Evolutionary conservation across 2,329 filamentous ascomycete genomes (phyloP).

Genomic region (Claviceps paspali): DNA sequence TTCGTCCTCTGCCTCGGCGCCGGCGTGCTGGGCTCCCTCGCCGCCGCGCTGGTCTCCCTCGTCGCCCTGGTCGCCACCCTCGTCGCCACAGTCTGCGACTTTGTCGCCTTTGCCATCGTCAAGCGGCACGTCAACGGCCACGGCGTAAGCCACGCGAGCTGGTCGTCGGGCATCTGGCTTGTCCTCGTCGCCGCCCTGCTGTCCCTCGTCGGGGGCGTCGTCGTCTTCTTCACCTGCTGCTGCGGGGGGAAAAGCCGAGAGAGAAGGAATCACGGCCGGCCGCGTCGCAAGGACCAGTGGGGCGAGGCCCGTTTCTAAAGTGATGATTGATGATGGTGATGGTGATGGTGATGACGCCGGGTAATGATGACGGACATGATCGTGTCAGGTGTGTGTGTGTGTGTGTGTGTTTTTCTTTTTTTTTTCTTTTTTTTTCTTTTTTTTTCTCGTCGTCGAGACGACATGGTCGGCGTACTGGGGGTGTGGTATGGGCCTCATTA

Average conservation of each 20-base stretch:
- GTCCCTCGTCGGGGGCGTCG: slow-evolving; percentile 36
- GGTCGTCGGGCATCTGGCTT: slow-evolving; percentile 42
- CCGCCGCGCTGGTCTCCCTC: slow-evolving; percentile 33
- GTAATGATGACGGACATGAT: no score
- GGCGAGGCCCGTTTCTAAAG: slow-evolving; percentile 8
- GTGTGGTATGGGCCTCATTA: no score
- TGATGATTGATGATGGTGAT: no score
- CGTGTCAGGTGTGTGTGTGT: no score
- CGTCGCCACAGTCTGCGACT: slow-evolving; percentile 38
- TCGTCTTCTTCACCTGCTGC: slow-evolving; percentile 49
- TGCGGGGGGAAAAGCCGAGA: slow-evolving; percentile 30
- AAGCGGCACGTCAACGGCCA: slow-evolving; percentile 37
- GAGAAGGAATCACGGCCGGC: slow-evolving; percentile 11
- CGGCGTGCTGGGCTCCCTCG: slow-evolving; percentile 35
- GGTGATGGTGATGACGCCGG: no score
- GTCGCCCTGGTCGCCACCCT: slow-evolving; percentile 36
- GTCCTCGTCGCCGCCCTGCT: slow-evolving; percentile 39
- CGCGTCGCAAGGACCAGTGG: slow-evolving; percentile 13
- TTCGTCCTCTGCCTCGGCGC: slow-evolving; percentile 39
- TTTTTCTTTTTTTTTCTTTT: no score
- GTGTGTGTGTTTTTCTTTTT: no score
- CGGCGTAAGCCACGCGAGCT: slow-evolving; percentile 29
- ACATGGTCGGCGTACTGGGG: no score
- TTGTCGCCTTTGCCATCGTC: slow-evolving; percentile 39
- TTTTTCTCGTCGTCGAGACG: no score